Evolutionary conservation across 2,329 filamentous ascomycete species (phyloP).

Genomic region (Thermothelomyces thermophilus): DNA sequence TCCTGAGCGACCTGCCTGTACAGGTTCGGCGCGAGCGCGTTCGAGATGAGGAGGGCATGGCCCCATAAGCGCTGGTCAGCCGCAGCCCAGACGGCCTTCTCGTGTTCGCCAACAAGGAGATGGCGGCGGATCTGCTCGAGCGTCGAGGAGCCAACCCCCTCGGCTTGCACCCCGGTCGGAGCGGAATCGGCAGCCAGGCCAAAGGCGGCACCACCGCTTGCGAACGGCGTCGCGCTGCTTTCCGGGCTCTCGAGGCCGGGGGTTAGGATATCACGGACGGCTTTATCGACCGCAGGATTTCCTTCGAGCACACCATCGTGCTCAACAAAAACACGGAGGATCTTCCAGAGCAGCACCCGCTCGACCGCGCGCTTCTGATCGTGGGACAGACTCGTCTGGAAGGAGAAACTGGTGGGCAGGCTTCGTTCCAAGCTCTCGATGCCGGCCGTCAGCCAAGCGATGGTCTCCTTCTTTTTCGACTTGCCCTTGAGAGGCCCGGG

Average conservation of each 20-base stretch:
- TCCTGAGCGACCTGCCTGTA: constrained; percentile 94
- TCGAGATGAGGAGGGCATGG: constrained; percentile 85
- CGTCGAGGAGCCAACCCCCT: constrained; percentile 62
- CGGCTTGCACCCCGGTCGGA: constrained; percentile 32
- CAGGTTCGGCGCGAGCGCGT: constrained; percentile 67
- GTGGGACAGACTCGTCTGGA: constrained; percentile 46
- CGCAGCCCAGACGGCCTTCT: constrained; percentile 88
- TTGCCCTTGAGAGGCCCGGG: constrained; percentile 86
- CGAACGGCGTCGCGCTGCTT: constrained; percentile 23
- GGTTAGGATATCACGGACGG: constrained; percentile 67
- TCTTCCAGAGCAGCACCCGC: constrained; percentile 78
- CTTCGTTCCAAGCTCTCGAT: constrained; percentile 67
- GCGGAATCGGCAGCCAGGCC: constrained; percentile 23
- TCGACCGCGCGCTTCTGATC: constrained; percentile 70
- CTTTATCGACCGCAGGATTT: constrained; percentile 61
- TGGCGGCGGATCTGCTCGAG: constrained; percentile 66
- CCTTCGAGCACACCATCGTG: constrained; percentile 78
- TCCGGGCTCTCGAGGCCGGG: constrained; percentile 41
- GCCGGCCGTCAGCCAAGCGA: constrained; percentile 70
- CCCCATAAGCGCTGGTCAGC: constrained; percentile 94
- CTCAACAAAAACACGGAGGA: constrained; percentile 75
- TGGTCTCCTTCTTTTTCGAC: constrained; percentile 88
- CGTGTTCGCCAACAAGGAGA: constrained; percentile 73
- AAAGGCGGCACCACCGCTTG: constrained; percentile 21
- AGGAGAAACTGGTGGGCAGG: constrained; percentile 42